These are phyloP conservation scores for Neofusicoccum laricinum DNA, from an alignment of 2,329 filamentous ascomycete genomes.

Conservation along the genomic window DNA sequence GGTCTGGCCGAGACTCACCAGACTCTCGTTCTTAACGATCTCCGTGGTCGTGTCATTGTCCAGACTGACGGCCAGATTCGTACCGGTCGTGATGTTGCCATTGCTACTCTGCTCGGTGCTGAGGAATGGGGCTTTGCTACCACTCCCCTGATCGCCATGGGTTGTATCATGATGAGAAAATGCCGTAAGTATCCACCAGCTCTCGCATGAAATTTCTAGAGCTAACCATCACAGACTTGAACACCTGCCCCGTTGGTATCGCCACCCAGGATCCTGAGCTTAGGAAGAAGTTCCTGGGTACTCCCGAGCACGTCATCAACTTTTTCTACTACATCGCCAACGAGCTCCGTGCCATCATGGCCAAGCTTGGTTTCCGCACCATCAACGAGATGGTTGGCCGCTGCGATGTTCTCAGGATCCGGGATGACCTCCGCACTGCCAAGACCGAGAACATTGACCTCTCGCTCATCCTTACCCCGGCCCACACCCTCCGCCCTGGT, in stretches of 20 bases:
- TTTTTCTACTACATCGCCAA: conserved; percentile 99
- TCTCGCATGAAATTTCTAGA: background rate
- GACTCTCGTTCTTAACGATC: conserved; percentile 90
- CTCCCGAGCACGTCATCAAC: conserved; percentile 95
- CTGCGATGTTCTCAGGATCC: conserved; percentile 79
- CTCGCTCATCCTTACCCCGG: conserved; percentile 87
- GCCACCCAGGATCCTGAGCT: conserved; percentile 94
- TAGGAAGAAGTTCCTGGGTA: conserved; percentile 88
- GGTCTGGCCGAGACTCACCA: conserved; percentile 97
- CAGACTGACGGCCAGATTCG: conserved; percentile 94
- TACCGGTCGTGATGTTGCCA: conserved; percentile 89
- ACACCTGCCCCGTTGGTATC: conserved; percentile 89
- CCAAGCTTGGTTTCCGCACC: conserved; percentile 87
- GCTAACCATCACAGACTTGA: conserved; percentile 38
- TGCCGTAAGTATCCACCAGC: conserved; percentile 46
- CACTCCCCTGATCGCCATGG: conserved; percentile 91
- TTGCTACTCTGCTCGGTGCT: conserved; percentile 92
- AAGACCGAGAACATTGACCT: conserved; percentile 94
- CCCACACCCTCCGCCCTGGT: conserved; percentile 90
- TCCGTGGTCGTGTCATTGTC: conserved; percentile 91
- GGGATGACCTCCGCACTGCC: conserved; percentile 80
- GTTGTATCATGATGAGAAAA: conserved; percentile 92
- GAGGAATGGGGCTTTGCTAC: conserved; percentile 98
- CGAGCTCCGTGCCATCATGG: conserved; percentile 95
- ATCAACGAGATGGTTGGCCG: conserved; percentile 98